Percentiles rank a stretch among this genome's conserved stretches.
Conservation (phyloP, 176 grass and related monocot species). For the Oryza glumipatula region DNA sequence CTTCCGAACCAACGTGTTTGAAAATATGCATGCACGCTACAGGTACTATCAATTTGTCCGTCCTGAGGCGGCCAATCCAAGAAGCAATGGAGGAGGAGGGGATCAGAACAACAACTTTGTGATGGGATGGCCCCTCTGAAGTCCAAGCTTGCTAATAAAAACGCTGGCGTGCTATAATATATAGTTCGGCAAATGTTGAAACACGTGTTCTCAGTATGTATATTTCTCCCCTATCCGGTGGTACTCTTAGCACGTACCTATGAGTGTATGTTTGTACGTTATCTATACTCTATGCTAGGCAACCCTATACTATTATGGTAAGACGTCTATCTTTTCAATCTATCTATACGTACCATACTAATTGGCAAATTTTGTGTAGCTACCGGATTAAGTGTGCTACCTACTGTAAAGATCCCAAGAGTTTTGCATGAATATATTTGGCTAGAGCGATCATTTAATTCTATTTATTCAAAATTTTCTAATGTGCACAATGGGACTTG, state of each 20-base stretch:
- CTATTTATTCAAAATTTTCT: no score
- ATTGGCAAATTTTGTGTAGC: no score
- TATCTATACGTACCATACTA: no score
- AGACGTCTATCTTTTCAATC: no score
- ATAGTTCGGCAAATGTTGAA: not conserved
- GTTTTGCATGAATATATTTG: no score
- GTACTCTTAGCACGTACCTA: not conserved
- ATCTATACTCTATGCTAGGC: not conserved
- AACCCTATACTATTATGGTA: not conserved
- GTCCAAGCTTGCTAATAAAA: not conserved
- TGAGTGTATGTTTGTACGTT: not conserved
- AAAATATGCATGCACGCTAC: conserved; percentile 3
- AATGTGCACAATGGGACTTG: no score
- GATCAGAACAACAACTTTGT: conserved; percentile 54
- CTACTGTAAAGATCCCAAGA: no score
- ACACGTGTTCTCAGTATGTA: not conserved
- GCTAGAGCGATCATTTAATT: no score
- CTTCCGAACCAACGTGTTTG: not conserved
- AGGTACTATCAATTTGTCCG: conserved; percentile 63
- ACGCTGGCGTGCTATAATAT: not conserved
- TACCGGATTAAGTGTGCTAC: no score
- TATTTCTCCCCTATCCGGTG: not conserved
- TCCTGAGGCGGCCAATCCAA: conserved; percentile 49
- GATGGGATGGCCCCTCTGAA: conserved; percentile 65
- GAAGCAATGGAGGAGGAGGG: conserved; percentile 39